Conservation (phyloP, 176 grass and related monocot species). For the Tillandsia leiboldiana region DNA sequence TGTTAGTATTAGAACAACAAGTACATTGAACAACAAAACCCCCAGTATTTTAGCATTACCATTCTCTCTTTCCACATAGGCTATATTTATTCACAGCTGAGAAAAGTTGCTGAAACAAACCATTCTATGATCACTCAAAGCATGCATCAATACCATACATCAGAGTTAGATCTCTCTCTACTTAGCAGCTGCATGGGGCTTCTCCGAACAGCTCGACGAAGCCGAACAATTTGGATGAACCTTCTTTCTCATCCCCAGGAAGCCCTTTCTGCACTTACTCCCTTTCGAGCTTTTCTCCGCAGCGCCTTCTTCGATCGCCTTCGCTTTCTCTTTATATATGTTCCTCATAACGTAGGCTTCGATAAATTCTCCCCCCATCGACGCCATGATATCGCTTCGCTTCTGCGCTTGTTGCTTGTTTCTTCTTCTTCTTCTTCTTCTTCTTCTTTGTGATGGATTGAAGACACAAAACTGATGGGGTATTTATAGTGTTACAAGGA, state of each 20-base stretch:
- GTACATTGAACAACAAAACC: too few relatives aligned
- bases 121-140: slow-evolving; percentile 7
- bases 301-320: background rate
- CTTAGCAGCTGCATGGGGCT: background rate
- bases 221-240: slow-evolving; percentile 27
- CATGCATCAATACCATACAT: background rate
- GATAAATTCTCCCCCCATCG: slow-evolving; percentile 45
- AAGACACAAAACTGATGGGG: too few relatives aligned
- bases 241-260: slow-evolving; percentile 42
- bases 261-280: background rate
- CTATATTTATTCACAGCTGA: too few relatives aligned
- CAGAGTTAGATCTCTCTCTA: background rate
- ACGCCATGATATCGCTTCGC: slow-evolving; percentile 21
- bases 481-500: too few relatives aligned
- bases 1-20: too few relatives aligned
- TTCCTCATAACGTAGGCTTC: slow-evolving; percentile 55
- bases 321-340: slow-evolving; percentile 37
- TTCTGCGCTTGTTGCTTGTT: too few relatives aligned
- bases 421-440: too few relatives aligned
- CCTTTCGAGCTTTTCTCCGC: background rate
- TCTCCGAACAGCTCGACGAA: background rate
- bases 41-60: too few relatives aligned
- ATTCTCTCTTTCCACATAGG: too few relatives aligned
- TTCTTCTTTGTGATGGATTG: too few relatives aligned
- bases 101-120: too few relatives aligned